A percentile compares a stretch with the other conserved stretches of the same genome.
These are phyloP conservation scores for Brassica incana DNA, from an alignment of 345 rosid genomes.

Conservation along the genomic window DNA sequence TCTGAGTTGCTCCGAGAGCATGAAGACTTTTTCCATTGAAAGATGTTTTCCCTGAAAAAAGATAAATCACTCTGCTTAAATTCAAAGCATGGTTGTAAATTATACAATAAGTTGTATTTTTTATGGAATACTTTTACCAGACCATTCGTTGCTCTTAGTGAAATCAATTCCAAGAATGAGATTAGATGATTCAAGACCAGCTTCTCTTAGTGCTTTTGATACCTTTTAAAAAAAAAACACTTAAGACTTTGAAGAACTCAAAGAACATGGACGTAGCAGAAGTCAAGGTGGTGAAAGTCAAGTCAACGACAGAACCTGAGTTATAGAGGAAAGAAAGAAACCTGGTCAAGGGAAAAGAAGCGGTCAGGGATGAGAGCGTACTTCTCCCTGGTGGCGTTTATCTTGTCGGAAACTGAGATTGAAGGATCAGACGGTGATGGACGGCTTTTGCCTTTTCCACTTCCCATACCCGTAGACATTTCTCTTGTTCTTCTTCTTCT, in stretches of 20 bases:
- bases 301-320: conserved; percentile 18
- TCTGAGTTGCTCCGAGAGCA: conserved; percentile 50
- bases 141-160: conserved; percentile 94
- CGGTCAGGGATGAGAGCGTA: conserved; percentile 40
- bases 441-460: conserved; percentile 27
- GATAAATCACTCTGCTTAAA: not conserved
- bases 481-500: conserved; percentile 24
- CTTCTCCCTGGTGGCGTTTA: conserved; percentile 30
- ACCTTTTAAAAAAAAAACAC: conserved; percentile 44
- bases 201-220: conserved; percentile 60
- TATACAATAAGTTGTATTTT: not conserved
- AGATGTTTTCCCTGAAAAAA: conserved; percentile 49
- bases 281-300: no score
- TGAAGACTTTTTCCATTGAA: conserved; percentile 66
- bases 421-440: conserved; percentile 7
- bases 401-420: conserved; percentile 22
- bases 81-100: not conserved
- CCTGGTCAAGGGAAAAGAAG: conserved; percentile 40
- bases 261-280: conserved; percentile 19
- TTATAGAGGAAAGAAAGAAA: not conserved
- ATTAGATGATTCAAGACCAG: conserved; percentile 88
- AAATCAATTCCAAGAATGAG: conserved; percentile 85
- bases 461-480: conserved; percentile 32
- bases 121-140: conserved; percentile 44
- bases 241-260: not conserved